Base-by-base conservation (phyloP, 2,329 filamentous ascomycete species). In the Clonostachys rhizophaga region DNA sequence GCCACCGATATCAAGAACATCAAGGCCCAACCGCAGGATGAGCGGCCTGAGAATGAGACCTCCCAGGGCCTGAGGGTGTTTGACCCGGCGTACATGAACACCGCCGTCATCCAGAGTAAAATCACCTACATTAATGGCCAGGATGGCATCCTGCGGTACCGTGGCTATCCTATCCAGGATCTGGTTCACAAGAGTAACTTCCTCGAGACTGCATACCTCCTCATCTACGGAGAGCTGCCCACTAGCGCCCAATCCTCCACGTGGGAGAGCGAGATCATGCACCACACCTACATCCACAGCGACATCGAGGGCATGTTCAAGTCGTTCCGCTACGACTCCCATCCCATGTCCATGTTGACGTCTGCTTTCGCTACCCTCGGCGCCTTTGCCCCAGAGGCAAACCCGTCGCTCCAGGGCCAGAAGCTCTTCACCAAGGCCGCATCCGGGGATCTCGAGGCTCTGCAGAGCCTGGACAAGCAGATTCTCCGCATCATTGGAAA, bases 71-170 rank as follows among this genome's bases (percentile, higher is more conserved):
- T 77, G n/a, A 59, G 72, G 18, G 64, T 77, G 35, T 75, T 66
- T 47, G 74, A 76, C 58, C 72, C 73, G n/a, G 74, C 69, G 4
- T 77, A 74, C 61, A 72, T 75, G 67, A 77, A 76, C 63, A 76
- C 74, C 3, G 72, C 73, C 16, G 74, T 75, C 3, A 67, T 76
- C 17, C 60, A 71, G 61, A 72, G 68, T 54, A 66, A 60, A 43
- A 77, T 77, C 55, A 76, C 72, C 30, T 76, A 76, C 62, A 76
- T 76, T 58, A 75, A 77, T 55, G 75, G 75, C 35, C 67, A 66
- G 49, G 71, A 75, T 18, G 75, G 75, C 35, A 71, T 75, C 41
- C 62, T 78, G 34, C 71, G 73, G 39, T 78, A 78, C 55, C 70
- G 75, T 9, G 74, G 73, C 39, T 76, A 77, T 54, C 70, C 71